phyloP scores from a whole-genome alignment of 768 basidiomycete genomes.

The Hericium coralloides region DNA sequence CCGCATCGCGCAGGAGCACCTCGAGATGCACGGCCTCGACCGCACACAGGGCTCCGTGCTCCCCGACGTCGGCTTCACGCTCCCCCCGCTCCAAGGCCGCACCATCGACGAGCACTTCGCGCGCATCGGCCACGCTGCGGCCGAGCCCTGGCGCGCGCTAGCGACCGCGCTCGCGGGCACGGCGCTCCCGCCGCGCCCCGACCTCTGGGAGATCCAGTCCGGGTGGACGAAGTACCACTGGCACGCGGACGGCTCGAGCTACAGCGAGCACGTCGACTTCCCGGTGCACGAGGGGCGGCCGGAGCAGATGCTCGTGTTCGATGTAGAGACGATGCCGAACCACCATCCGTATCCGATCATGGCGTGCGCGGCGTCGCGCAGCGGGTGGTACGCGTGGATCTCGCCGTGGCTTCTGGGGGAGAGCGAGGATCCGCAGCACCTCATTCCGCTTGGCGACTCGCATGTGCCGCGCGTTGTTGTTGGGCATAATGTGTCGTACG shows the following conservation, averaged over 20 bases:
- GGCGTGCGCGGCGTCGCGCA: constrained; percentile 76
- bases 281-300: constrained; percentile 54
- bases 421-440: constrained; percentile 45
- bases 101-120: constrained; percentile 88
- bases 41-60: constrained; percentile 72
- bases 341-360: constrained; percentile 79
- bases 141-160: constrained; percentile 73
- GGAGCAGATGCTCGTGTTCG: constrained; percentile 78
- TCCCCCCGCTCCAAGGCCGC: constrained; percentile 76
- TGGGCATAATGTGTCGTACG: constrained; percentile 95
- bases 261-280: constrained; percentile 60
- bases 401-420: constrained; percentile 83
- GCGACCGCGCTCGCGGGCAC: constrained; percentile 47
- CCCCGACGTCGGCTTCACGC: constrained; percentile 69
- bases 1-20: constrained; percentile 73
- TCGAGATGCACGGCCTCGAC: constrained; percentile 73
- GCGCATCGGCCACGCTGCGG: constrained; percentile 54
- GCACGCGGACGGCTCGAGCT: constrained; percentile 66
- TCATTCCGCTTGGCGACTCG: constrained; percentile 65
- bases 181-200: constrained; percentile 53
- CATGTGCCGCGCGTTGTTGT: constrained; percentile 56
- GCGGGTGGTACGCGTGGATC: constrained; percentile 94
- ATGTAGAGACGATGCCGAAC: constrained; percentile 88
- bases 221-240: constrained; percentile 89
- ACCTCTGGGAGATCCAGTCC: constrained; percentile 44